Percentiles rank a stretch among this genome's conserved stretches.
phyloP scores from a whole-genome alignment of 208 protist genomes.

The Endotrypanum monterogeii region DNA sequence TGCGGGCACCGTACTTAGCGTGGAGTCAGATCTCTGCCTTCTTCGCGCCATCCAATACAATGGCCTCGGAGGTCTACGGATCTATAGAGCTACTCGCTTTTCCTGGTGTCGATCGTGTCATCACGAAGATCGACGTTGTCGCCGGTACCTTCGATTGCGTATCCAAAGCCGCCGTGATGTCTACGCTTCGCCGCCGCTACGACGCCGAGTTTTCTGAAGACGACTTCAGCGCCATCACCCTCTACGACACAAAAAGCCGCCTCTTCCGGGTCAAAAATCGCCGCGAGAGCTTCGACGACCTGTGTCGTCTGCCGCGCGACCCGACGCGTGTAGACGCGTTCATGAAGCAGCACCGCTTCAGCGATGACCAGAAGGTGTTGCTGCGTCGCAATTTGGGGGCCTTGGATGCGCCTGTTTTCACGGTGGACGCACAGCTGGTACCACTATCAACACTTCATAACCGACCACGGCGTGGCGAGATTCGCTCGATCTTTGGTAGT shows the following conservation, averaged over 20 bases:
- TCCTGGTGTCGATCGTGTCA: conserved; percentile 80
- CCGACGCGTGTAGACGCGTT: conserved; percentile 30
- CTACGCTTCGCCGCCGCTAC: conserved; percentile 32
- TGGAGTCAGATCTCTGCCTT: conserved; percentile 89
- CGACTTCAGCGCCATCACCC: conserved; percentile 38
- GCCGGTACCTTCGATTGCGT: conserved; percentile 73
- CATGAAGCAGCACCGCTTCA: conserved; percentile 27
- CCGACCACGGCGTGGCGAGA: conserved; percentile 17
- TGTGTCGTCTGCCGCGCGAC: conserved; percentile 34
- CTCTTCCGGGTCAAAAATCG: conserved; percentile 38
- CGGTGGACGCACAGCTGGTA: conserved; percentile 25
- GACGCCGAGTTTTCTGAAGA: conserved; percentile 36
- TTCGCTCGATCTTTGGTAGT: conserved; percentile 51
- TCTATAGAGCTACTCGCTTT: conserved; percentile 86
- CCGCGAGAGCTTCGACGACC: conserved; percentile 33
- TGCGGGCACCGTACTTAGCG: conserved; percentile 84
- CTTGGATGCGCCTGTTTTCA: conserved; percentile 63
- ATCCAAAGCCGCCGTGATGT: conserved; percentile 52
- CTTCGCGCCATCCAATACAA: conserved; percentile 42
- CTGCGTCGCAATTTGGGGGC: conserved; percentile 52
- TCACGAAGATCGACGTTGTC: conserved; percentile 75
- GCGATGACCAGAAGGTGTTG: conserved; percentile 29
- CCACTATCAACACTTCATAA: conserved; percentile 48
- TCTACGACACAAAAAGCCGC: conserved; percentile 41
- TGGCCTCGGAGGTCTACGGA: conserved; percentile 76